Base-by-base conservation (phyloP, 495 filamentous ascomycete genomes). In the Hypoxylon intermedium region DNA sequence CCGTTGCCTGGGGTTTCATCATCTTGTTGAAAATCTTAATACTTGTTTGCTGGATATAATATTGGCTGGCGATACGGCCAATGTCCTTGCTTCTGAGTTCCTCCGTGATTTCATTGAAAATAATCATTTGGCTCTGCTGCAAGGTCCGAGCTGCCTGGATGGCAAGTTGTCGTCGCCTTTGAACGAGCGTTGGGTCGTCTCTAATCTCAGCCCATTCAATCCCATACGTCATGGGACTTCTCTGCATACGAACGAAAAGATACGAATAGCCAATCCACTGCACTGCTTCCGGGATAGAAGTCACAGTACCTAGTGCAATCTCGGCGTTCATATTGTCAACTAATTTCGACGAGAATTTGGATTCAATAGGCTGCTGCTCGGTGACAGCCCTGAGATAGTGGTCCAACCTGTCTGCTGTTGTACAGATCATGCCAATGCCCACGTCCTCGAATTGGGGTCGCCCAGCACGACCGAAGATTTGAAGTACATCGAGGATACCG, bases 211-310 rank as follows among this genome's bases (percentile, higher is more conserved):
- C 78, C 87, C 87, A 97, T 42, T 95, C 91, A 50, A 99, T 97
- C n/a, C 93, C 95, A 70, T 99, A 99, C 6, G 87, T 83, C 53
- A 93, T 84, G 1, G 93, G 95, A 64, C 92, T 96, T 37, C 88
- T 86, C 69, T 89, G 86, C 94, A 98, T 98, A 26, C 94, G 87
- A 34, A 98, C 93, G 63, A 93, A 98, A 2, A 99, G 82, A 69
- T 98, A 99, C 1, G 93, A 97, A 71, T 99, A 98, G 9, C 94
- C 92, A 9, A 99, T 85, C 94, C 94, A 99, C 67, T 93, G 89
- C 0, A 97, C 92, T 4, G 89, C 94, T 72, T 99, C 94, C 9
- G 86, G 72, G n/a, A 99, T 86, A 5, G 93, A 96, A 1, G 93
- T 96, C 38, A 99, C 95, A 0, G 94, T 99, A 7, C 94, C 94